phyloP scores from a whole-genome alignment of 352 stramenopile species.

The Phytophthora foliorum region DNA sequence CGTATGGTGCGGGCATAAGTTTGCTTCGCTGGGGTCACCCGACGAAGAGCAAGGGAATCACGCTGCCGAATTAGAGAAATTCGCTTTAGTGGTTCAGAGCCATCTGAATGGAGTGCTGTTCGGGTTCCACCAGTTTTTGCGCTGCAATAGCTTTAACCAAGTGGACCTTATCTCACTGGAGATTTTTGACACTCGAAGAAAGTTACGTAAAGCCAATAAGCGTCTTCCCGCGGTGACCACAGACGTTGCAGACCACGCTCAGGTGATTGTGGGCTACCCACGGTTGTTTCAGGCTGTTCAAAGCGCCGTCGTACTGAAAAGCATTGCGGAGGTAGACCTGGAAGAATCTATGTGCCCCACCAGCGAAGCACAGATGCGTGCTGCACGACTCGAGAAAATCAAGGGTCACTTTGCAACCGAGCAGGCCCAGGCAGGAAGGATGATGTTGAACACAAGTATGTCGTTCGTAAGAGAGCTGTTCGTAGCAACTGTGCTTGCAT shows the following conservation, averaged over 20 bases:
- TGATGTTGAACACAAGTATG: slow-evolving; percentile 30
- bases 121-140: slow-evolving; percentile 82
- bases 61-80: slow-evolving; percentile 52
- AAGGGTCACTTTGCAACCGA: slow-evolving; percentile 53
- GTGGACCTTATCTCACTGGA: slow-evolving; percentile 79
- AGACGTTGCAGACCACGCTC: slow-evolving; percentile 58
- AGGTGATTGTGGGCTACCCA: slow-evolving; percentile 55
- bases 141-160: slow-evolving; percentile 83
- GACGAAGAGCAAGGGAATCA: slow-evolving; percentile 15
- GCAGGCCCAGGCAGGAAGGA: slow-evolving; percentile 24
- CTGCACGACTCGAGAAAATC: slow-evolving; percentile 56
- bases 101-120: slow-evolving; percentile 78
- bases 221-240: slow-evolving; percentile 14
- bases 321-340: slow-evolving; percentile 65
- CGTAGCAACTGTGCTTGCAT: slow-evolving; percentile 63
- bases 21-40: slow-evolving; percentile 26
- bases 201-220: slow-evolving; percentile 54
- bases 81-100: slow-evolving; percentile 62
- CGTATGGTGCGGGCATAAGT: slow-evolving; percentile 85
- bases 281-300: slow-evolving; percentile 70
- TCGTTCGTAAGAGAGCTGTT: slow-evolving; percentile 58
- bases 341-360: slow-evolving; percentile 66
- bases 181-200: slow-evolving; percentile 78
- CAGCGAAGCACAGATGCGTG: slow-evolving; percentile 63
- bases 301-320: slow-evolving; percentile 65